phyloP scores from a whole-genome alignment of 1,284 basidiomycete genomes.

The Apiotrichum laibachii region DNA sequence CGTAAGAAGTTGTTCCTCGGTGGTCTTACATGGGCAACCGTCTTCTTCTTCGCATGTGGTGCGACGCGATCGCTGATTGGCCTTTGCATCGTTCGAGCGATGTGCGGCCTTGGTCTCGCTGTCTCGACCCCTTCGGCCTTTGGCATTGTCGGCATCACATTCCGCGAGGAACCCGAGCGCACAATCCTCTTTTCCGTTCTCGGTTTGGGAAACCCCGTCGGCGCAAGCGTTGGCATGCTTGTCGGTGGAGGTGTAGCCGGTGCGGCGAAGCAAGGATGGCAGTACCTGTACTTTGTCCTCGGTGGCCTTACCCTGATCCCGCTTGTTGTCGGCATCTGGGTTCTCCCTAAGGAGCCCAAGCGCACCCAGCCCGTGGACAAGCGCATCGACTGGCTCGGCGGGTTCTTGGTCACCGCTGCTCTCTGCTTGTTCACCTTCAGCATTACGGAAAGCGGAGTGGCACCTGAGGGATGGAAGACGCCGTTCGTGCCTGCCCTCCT shows the following conservation, averaged over 20 bases:
- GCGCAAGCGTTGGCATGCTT: slow-evolving; percentile 28
- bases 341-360: slow-evolving; percentile 32
- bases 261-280: slow-evolving; percentile 23
- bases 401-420: slow-evolving; percentile 31
- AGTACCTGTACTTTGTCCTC: slow-evolving; percentile 41
- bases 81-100: slow-evolving; percentile 28
- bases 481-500: slow-evolving; percentile 37
- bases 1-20: slow-evolving; percentile 42
- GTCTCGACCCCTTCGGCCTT: slow-evolving; percentile 35
- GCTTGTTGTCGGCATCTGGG: slow-evolving; percentile 30
- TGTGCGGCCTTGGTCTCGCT: slow-evolving; percentile 24
- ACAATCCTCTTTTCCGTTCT: slow-evolving; percentile 40
- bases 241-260: slow-evolving; percentile 30
- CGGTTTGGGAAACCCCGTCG: slow-evolving; percentile 34
- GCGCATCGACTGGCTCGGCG: slow-evolving; percentile 39
- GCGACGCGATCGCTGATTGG: slow-evolving; percentile 19
- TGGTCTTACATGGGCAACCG: slow-evolving; percentile 25
- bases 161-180: slow-evolving; percentile 31
- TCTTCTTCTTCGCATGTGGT: slow-evolving; percentile 27
- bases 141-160: slow-evolving; percentile 41
- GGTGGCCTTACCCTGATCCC: slow-evolving; percentile 35
- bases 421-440: slow-evolving; percentile 35
- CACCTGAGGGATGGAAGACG: slow-evolving; percentile 29
- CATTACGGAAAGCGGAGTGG: slow-evolving; percentile 30
- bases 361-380: slow-evolving; percentile 10